Evolutionary conservation across 176 grass and related monocot genomes (phyloP).

Genomic region (Cenchrus purpureus): DNA sequence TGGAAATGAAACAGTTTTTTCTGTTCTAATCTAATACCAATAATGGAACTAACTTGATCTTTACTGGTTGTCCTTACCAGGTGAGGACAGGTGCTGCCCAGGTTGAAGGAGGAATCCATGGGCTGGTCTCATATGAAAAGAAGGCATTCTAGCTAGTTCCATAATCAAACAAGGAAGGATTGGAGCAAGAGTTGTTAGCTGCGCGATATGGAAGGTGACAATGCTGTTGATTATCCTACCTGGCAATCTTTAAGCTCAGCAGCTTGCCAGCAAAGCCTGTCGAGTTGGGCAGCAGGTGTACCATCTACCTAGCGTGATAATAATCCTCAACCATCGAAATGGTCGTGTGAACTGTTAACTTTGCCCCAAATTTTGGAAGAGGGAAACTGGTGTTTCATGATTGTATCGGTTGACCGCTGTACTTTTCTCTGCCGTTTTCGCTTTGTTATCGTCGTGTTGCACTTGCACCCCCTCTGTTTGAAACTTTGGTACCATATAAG

Average conservation of each 20-base stretch:
- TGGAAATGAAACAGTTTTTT: background rate
- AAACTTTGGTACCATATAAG: background rate
- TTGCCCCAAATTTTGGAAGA: background rate
- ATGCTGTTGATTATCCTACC: background rate
- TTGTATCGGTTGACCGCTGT: background rate
- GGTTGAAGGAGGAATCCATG: slow-evolving; percentile 86
- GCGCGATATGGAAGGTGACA: background rate
- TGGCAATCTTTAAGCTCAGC: background rate
- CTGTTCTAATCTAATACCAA: background rate
- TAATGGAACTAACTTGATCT: background rate
- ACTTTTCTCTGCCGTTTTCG: background rate
- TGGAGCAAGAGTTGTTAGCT: background rate
- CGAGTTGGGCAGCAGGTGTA: slow-evolving; percentile 6
- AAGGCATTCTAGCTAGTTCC: slow-evolving; percentile 65
- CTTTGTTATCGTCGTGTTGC: background rate
- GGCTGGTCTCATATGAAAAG: slow-evolving; percentile 89
- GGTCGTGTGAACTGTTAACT: background rate
- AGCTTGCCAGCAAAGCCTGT: background rate
- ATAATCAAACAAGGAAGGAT: background rate
- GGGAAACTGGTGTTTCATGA: background rate
- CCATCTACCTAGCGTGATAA: slow-evolving; percentile 5
- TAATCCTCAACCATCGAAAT: background rate
- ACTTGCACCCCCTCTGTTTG: background rate
- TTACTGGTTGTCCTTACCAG: slow-evolving; percentile 39
- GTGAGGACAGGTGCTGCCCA: slow-evolving; percentile 88